A percentile compares a stretch with the other conserved stretches of the same genome.
These are phyloP conservation scores for Talaromyces verruculosus DNA, from an alignment of 2,329 filamentous ascomycete genomes.

Conservation along the genomic window DNA sequence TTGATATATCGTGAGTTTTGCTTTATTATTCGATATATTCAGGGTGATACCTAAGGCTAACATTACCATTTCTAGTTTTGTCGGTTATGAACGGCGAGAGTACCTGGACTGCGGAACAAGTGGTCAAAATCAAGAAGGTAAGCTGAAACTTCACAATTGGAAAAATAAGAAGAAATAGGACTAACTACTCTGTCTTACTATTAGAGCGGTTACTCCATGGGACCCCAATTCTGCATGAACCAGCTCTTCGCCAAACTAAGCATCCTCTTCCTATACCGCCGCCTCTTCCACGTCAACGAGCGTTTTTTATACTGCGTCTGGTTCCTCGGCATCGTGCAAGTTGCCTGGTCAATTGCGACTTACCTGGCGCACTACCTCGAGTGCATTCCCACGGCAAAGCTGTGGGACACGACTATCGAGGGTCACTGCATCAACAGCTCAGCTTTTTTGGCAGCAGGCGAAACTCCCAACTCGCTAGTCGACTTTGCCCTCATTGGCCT, in stretches of 20 bases:
- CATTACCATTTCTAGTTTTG: conserved; percentile 2
- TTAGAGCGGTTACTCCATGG: conserved; percentile 16
- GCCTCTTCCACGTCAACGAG: conserved; percentile 15
- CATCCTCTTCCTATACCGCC: conserved; percentile 16
- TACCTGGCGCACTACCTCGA: conserved; percentile 17
- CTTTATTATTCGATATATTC: not conserved
- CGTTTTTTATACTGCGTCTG: conserved; percentile 13
- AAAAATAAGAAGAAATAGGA: not conserved
- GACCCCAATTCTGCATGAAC: conserved; percentile 18
- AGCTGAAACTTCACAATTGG: not conserved
- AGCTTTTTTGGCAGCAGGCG: conserved; percentile 11
- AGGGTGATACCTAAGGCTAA: not conserved
- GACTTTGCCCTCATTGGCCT: conserved; percentile 15
- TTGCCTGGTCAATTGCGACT: conserved; percentile 14
- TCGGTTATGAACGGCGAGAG: conserved; percentile 15
- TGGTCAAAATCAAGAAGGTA: conserved; percentile 18
- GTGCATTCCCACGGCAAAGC: conserved; percentile 13
- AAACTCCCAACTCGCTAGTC: conserved; percentile 16
- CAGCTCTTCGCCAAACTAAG: conserved; percentile 19
- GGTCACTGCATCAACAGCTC: conserved; percentile 16
- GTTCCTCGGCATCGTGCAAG: conserved; percentile 11
- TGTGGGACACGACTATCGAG: conserved; percentile 3
- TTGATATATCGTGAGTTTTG: conserved; percentile 17
- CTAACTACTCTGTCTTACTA: not conserved
- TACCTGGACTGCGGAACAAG: not conserved